These are phyloP conservation scores for Penicillium chermesinum DNA, from an alignment of 495 filamentous ascomycete genomes.

Conservation along the genomic window DNA sequence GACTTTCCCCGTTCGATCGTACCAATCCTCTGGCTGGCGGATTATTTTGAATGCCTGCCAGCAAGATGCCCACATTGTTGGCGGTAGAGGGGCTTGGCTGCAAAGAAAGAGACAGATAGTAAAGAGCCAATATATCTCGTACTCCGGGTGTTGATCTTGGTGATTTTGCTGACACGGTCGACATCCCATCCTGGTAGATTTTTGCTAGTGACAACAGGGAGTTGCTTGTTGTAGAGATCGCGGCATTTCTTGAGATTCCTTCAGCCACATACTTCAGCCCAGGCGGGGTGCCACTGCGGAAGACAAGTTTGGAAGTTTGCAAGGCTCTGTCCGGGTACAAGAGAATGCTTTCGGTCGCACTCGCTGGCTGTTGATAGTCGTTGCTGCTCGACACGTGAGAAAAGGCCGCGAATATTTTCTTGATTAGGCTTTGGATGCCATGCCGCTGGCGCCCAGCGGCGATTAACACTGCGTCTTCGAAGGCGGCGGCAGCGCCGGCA, in stretches of 20 bases:
- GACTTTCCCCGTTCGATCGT: constrained; percentile 30
- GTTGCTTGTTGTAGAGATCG: constrained; percentile 91
- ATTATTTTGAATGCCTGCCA: constrained; percentile 87
- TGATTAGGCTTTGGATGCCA: constrained; percentile 76
- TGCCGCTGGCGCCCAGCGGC: constrained; percentile 66
- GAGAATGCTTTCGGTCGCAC: constrained; percentile 58
- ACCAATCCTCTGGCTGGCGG: constrained; percentile 38
- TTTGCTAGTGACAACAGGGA: constrained; percentile 92
- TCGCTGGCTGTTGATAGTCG: constrained; percentile 22
- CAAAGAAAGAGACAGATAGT: constrained; percentile 91
- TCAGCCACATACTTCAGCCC: constrained; percentile 73
- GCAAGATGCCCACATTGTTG: constrained; percentile 95
- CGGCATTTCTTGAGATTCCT: constrained; percentile 69
- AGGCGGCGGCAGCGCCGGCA: constrained; percentile 75
- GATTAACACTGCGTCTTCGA: constrained; percentile 92
- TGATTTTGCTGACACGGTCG: constrained; percentile 59
- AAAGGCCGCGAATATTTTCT: constrained; percentile 72
- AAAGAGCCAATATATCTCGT: constrained; percentile 89
- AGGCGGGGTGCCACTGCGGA: constrained; percentile 76
- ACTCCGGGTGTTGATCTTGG: constrained; percentile 66
- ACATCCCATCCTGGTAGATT: constrained; percentile 98
- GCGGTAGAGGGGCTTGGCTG: constrained; percentile 96
- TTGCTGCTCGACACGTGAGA: constrained; percentile 30
- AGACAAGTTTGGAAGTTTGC: constrained; percentile 79
- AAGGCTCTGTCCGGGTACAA: constrained; percentile 80